Evolutionary conservation across 2,329 filamentous ascomycete species (phyloP).

Genomic region (Botrytis galanthina): DNA sequence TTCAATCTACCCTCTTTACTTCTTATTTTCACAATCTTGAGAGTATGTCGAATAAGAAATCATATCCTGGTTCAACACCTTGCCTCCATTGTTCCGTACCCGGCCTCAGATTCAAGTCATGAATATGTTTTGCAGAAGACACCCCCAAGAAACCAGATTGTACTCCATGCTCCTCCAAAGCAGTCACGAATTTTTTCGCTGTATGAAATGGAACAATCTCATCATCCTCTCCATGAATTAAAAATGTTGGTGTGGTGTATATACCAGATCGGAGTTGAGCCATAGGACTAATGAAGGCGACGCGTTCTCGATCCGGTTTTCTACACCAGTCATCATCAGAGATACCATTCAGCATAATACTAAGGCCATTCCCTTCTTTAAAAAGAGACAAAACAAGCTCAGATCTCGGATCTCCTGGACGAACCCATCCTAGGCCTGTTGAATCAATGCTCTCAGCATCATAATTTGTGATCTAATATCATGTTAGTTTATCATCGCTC

Average conservation of each 20-base stretch:
- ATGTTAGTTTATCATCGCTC: neutral
- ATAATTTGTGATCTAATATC: conserved; percentile 9
- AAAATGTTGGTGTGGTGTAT: conserved; percentile 6
- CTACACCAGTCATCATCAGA: neutral
- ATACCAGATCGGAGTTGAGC: conserved; percentile 6
- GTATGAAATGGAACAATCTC: neutral
- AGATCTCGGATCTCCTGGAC: conserved; percentile 11
- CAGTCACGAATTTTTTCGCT: neutral
- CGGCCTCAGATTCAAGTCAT: neutral
- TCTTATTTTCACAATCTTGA: neutral
- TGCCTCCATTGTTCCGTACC: conserved; percentile 5
- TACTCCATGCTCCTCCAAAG: neutral
- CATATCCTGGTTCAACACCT: neutral
- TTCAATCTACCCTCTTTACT: neutral
- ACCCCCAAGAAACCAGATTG: neutral
- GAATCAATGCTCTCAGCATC: neutral
- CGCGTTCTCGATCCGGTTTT: neutral
- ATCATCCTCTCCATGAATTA: conserved; percentile 12
- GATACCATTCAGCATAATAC: conserved; percentile 6
- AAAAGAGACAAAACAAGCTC: conserved; percentile 15
- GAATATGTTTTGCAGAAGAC: neutral
- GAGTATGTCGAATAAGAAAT: conserved; percentile 2
- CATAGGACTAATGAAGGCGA: neutral
- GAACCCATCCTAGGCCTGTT: conserved; percentile 9
- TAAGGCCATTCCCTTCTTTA: neutral